These are phyloP conservation scores for Suillus fuscotomentosus DNA, from an alignment of 768 basidiomycete genomes.

Conservation along the genomic window DNA sequence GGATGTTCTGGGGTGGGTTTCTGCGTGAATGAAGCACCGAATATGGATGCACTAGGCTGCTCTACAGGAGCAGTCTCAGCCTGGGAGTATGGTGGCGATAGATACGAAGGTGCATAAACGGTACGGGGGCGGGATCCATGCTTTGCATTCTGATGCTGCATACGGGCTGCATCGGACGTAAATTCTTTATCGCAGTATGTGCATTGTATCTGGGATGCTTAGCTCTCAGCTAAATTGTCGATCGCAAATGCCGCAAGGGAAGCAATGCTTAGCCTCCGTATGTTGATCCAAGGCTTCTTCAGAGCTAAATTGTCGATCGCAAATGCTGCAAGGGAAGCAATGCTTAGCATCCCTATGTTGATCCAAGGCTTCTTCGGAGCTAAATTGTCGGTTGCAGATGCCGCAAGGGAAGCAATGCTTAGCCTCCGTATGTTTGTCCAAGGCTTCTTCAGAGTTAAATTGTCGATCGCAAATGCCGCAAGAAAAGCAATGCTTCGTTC, in stretches of 20 bases:
- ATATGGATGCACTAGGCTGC: background rate
- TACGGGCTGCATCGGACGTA: background rate
- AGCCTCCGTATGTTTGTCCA: conserved; percentile 9
- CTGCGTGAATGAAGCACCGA: background rate
- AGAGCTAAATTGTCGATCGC: too few relatives aligned
- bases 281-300: too few relatives aligned
- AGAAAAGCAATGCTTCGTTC: conserved; percentile 6
- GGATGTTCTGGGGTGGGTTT: background rate
- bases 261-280: conserved; percentile 6
- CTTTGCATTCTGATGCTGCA: background rate
- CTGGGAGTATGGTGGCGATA: background rate
- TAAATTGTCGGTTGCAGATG: too few relatives aligned
- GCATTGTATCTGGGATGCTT: conserved; percentile 11
- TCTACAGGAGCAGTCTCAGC: background rate
- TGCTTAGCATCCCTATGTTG: conserved; percentile 16
- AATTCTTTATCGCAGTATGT: background rate
- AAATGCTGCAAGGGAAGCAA: background rate
- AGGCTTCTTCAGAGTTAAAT: conserved; percentile 8
- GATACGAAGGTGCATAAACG: background rate
- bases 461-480: conserved; percentile 7
- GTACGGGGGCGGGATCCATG: background rate
- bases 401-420: conserved; percentile 4
- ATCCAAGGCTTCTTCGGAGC: background rate
- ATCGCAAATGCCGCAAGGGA: conserved; percentile 6
- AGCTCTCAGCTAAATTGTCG: conserved; percentile 10